Evolutionary conservation across 257 asterid species (phyloP).

Genomic region (Hygrophila difformis): DNA sequence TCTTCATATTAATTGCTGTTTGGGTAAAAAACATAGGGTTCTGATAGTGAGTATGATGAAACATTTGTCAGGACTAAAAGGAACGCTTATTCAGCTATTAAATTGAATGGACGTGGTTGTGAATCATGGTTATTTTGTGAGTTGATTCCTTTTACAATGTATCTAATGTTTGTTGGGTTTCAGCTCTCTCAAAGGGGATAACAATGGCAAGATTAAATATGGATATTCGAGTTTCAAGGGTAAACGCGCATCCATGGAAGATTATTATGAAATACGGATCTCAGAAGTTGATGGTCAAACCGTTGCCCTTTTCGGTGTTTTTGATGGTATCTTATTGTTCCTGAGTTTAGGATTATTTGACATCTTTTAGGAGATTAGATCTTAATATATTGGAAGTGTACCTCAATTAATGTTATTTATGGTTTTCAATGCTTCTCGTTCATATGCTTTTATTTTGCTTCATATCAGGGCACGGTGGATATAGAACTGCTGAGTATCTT

Average conservation of each 20-base stretch:
- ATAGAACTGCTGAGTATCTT: constrained; percentile 68
- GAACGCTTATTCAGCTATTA: no score
- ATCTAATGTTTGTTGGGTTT: constrained; percentile 1
- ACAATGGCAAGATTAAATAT: constrained; percentile 46
- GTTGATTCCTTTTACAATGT: constrained; percentile 6
- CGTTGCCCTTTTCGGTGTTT: constrained; percentile 79
- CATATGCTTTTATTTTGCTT: constrained; percentile 1
- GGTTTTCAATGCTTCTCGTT: constrained; percentile 3
- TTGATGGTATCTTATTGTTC: constrained; percentile 37
- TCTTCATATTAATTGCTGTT: no score
- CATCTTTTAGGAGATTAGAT: neutral
- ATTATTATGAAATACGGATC: constrained; percentile 56
- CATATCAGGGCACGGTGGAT: constrained; percentile 72
- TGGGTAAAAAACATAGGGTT: no score
- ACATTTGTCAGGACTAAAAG: no score
- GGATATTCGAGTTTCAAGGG: constrained; percentile 79
- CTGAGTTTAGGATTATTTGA: neutral
- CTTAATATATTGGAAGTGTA: neutral
- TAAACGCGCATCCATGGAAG: constrained; percentile 78
- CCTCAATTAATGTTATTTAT: no score
- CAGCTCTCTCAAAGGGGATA: constrained; percentile 45
- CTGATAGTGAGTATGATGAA: no score
- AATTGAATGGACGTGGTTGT: no score
- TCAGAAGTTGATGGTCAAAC: constrained; percentile 69
- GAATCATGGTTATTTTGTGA: no score